These are phyloP conservation scores for Protomyces macrosporus DNA, from an alignment of 1,139 yeast species.

Conservation along the genomic window DNA sequence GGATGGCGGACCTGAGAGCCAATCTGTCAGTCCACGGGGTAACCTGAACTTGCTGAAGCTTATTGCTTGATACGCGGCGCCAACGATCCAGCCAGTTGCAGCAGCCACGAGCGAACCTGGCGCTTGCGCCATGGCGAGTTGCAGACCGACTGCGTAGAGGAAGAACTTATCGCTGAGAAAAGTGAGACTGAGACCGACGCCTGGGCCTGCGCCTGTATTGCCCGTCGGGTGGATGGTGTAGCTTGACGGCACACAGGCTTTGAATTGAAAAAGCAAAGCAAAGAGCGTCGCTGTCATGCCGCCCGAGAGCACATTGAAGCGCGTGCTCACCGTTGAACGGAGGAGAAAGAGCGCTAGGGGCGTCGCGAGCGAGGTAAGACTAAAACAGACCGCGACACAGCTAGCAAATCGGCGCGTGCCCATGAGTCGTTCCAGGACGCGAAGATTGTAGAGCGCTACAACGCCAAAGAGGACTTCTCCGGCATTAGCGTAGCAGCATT, in stretches of 20 bases:
- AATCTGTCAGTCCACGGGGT: background rate
- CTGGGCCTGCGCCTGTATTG: background rate
- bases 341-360: conserved; percentile 26
- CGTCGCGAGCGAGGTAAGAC: conserved; percentile 26
- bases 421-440: conserved; percentile 59
- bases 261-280: conserved; percentile 56
- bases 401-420: conserved; percentile 52
- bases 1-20: background rate
- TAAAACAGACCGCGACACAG: conserved; percentile 26
- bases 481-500: conserved; percentile 56
- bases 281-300: conserved; percentile 65
- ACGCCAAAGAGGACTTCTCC: conserved; percentile 56
- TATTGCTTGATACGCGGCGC: conserved; percentile 42
- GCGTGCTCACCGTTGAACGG: background rate
- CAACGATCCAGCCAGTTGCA: conserved; percentile 55
- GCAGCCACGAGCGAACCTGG: conserved; percentile 50
- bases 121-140: conserved; percentile 49
- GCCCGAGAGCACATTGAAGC: conserved; percentile 40
- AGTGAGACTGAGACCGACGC: background rate
- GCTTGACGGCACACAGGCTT: conserved; percentile 53
- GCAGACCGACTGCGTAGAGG: conserved; percentile 49
- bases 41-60: background rate
- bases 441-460: conserved; percentile 53
- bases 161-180: conserved; percentile 52
- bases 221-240: conserved; percentile 40